phyloP scores from a whole-genome alignment of 2,329 filamentous ascomycete species.

The Xylogone sp. region DNA sequence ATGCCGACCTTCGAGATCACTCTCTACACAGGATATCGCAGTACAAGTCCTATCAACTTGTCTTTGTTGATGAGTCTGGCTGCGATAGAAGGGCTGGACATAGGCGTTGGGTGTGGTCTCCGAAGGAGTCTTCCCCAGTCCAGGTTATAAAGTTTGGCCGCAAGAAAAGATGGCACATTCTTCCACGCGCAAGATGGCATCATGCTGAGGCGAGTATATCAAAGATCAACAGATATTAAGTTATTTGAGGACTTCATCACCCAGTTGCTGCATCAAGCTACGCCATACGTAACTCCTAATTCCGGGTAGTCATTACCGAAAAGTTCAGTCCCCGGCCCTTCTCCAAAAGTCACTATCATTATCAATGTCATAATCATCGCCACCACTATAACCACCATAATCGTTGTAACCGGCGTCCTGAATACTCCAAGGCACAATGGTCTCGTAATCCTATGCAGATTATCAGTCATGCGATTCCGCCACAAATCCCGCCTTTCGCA shows the following conservation, averaged over 20 bases:
- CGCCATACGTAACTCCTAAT: no score
- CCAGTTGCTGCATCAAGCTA: conserved; percentile 28
- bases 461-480: no score
- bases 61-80: conserved; percentile 34
- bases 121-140: conserved; percentile 23
- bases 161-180: conserved; percentile 19
- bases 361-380: no score
- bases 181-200: conserved; percentile 21
- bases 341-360: no score
- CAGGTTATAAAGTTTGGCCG: conserved; percentile 21
- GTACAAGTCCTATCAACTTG: conserved; percentile 29
- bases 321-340: no score
- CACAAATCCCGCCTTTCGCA: no score
- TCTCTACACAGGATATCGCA: conserved; percentile 30
- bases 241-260: conserved; percentile 29
- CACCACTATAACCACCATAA: no score
- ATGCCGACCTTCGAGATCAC: conserved; percentile 31
- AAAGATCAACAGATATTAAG: conserved; percentile 24
- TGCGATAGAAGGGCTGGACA: conserved; percentile 33
- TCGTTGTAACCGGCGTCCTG: no score
- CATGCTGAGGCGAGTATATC: conserved; percentile 21
- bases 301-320: no score
- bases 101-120: conserved; percentile 33
- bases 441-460: no score
- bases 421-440: no score